phyloP scores from a whole-genome alignment of 257 asterid genomes.

The Gardenia jasminoides region DNA sequence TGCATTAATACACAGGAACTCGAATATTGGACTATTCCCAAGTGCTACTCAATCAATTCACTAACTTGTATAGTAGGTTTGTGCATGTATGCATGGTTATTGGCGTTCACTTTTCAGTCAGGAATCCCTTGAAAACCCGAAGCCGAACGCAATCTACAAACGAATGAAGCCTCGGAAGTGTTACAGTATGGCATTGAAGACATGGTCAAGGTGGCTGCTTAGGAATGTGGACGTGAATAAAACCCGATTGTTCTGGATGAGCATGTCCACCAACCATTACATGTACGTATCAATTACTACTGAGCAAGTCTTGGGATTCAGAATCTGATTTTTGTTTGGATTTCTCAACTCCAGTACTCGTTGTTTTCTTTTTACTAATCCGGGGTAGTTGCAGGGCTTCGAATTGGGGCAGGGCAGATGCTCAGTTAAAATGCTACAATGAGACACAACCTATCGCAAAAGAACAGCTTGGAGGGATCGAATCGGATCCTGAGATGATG shows the following conservation, averaged over 20 bases:
- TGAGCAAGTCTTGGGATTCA: not conserved
- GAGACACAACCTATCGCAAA: not conserved
- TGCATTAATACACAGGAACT: not conserved
- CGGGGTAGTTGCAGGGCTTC: not conserved
- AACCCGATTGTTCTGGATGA: constrained; percentile 44
- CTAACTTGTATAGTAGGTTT: not conserved
- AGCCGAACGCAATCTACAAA: constrained; percentile 17
- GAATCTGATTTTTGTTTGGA: too few relatives aligned
- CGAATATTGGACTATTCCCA: not conserved
- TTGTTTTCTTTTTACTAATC: too few relatives aligned
- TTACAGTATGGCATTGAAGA: constrained; percentile 39
- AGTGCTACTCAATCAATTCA: too few relatives aligned
- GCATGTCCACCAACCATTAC: constrained; percentile 50
- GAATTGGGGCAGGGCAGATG: constrained; percentile 3
- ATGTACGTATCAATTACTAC: constrained; percentile 8
- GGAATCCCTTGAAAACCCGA: constrained; percentile 35
- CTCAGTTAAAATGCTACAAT: not conserved
- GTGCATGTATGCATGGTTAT: not conserved
- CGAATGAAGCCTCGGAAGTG: constrained; percentile 23
- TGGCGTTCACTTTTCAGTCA: constrained; percentile 18
- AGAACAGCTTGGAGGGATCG: not conserved
- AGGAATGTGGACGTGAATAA: constrained; percentile 28
- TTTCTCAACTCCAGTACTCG: too few relatives aligned
- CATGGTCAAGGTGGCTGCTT: constrained; percentile 47
- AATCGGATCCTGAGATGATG: constrained; percentile 11